Evolutionary conservation across 495 filamentous ascomycete species (phyloP).

Genomic region (Lepidopterella palustris): DNA sequence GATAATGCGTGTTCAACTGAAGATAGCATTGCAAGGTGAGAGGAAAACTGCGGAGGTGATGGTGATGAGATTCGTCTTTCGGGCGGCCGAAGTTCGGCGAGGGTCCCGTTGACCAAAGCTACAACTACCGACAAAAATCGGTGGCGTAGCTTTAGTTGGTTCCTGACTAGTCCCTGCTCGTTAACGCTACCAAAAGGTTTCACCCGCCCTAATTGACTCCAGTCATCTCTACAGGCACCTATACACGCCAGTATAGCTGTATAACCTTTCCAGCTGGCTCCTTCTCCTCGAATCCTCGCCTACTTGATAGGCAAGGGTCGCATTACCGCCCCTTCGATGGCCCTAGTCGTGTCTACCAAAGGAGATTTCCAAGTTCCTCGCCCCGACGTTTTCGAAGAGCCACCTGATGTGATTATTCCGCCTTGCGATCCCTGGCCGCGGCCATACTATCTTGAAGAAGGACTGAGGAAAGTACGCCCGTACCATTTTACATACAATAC

Average conservation of each 20-base stretch:
- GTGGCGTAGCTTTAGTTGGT: too few relatives aligned
- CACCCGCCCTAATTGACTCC: too few relatives aligned
- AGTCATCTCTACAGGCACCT: background rate
- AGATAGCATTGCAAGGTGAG: too few relatives aligned
- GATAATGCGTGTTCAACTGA: too few relatives aligned
- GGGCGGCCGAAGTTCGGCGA: too few relatives aligned
- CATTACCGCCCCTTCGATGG: slow-evolving; percentile 45
- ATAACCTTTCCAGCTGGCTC: slow-evolving; percentile 43
- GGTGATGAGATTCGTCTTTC: too few relatives aligned
- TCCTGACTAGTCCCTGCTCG: too few relatives aligned
- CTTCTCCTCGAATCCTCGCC: slow-evolving; percentile 53
- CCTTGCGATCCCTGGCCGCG: slow-evolving; percentile 61
- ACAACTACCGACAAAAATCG: too few relatives aligned
- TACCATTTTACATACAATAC: slow-evolving; percentile 96
- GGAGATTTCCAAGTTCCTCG: slow-evolving; percentile 16
- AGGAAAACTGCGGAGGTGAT: too few relatives aligned
- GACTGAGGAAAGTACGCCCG: slow-evolving; percentile 72
- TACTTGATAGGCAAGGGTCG: slow-evolving; percentile 52
- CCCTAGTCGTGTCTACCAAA: slow-evolving; percentile 43
- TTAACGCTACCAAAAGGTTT: too few relatives aligned
- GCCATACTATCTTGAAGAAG: slow-evolving; percentile 72
- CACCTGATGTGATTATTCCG: slow-evolving; percentile 52
- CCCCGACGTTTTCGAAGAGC: slow-evolving; percentile 20
- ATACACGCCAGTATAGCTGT: background rate
- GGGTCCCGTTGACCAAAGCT: too few relatives aligned